Evolutionary conservation across 2,329 filamentous ascomycete species (phyloP).

Genomic region (Hymenoscyphus fructigenus): DNA sequence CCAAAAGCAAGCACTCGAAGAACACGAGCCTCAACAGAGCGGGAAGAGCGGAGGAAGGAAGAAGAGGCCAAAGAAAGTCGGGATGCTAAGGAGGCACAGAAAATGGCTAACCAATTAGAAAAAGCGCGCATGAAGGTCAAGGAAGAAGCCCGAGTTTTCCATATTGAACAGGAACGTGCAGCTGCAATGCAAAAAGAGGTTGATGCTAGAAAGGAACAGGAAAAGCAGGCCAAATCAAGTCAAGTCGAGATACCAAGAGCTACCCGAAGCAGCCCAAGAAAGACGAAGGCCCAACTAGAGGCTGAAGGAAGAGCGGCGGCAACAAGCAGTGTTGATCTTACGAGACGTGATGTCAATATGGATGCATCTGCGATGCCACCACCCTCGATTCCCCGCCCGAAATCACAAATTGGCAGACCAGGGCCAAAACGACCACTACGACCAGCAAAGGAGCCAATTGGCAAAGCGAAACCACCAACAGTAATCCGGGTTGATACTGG

Average conservation of each 20-base stretch:
- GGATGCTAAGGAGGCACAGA: conserved; percentile 59
- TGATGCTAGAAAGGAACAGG: conserved; percentile 53
- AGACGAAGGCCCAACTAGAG: conserved; percentile 41
- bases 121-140: conserved; percentile 69
- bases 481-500: conserved; percentile 70
- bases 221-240: conserved; percentile 40
- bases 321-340: conserved; percentile 36
- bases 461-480: conserved; percentile 66
- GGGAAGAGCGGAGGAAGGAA: conserved; percentile 61
- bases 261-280: conserved; percentile 53
- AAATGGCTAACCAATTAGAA: conserved; percentile 60
- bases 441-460: conserved; percentile 57
- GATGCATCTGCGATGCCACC: conserved; percentile 61
- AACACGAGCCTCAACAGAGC: conserved; percentile 58
- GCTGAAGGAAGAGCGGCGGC: conserved; percentile 35
- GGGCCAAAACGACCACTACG: conserved; percentile 59
- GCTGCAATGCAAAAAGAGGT: conserved; percentile 54
- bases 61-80: conserved; percentile 65
- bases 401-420: conserved; percentile 48
- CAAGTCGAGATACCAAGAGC: conserved; percentile 43
- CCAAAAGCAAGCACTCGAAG: conserved; percentile 40
- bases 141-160: conserved; percentile 62
- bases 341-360: conserved; percentile 54
- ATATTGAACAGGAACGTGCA: conserved; percentile 56
- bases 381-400: conserved; percentile 55